These are phyloP conservation scores for Orbilia ellipsospora DNA, from an alignment of 2,329 filamentous ascomycete species.

Conservation along the genomic window DNA sequence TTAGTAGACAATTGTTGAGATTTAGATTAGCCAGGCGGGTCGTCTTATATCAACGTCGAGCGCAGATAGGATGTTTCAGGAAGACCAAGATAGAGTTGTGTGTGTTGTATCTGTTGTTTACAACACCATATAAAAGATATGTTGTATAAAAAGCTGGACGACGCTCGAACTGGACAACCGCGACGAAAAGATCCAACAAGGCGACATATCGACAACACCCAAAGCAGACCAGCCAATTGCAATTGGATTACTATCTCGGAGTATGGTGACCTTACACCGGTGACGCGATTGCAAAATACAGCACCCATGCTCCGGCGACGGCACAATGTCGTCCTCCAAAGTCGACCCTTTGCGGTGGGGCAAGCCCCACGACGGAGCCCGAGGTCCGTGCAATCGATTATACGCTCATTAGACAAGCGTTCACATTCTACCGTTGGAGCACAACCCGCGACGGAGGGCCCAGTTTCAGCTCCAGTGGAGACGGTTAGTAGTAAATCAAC, in stretches of 20 bases:
- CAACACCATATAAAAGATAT: background rate
- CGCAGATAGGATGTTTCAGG: too few relatives aligned
- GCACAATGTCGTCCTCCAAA: slow-evolving; percentile 29
- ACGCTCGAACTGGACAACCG: background rate
- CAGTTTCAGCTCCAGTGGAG: background rate
- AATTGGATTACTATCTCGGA: background rate
- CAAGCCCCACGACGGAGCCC: background rate
- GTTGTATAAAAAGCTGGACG: background rate
- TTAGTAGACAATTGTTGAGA: background rate
- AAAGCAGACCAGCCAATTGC: slow-evolving; percentile 6
- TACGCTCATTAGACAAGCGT: background rate
- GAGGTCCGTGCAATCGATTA: slow-evolving; percentile 2
- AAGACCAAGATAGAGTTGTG: too few relatives aligned
- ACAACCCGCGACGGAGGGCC: background rate
- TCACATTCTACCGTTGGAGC: slow-evolving; percentile 2
- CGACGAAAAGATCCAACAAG: too few relatives aligned
- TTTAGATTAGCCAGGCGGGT: too few relatives aligned
- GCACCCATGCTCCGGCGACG: slow-evolving; percentile 32
- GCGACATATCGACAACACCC: background rate
- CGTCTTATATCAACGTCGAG: too few relatives aligned
- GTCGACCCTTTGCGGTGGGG: slow-evolving; percentile 10
- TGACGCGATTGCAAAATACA: slow-evolving; percentile 11
- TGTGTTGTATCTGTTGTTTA: background rate
- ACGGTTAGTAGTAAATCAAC: too few relatives aligned
- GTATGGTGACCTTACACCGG: slow-evolving; percentile 15